Percentiles rank a stretch among this genome's conserved stretches.
Evolutionary conservation across 345 rosid genomes (phyloP).

Genomic region (Hevea brasiliensis): DNA sequence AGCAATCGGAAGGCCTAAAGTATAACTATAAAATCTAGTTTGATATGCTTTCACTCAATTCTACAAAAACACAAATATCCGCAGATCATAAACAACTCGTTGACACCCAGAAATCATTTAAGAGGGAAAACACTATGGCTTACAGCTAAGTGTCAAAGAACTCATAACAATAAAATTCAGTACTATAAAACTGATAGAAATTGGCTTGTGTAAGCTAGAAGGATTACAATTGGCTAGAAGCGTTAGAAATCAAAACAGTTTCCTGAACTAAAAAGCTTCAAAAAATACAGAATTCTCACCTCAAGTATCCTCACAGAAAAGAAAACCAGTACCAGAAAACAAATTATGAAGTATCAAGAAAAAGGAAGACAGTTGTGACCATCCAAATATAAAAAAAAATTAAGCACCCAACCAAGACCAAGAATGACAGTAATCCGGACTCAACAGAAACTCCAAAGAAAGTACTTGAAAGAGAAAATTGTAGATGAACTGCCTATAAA

Average conservation of each 20-base stretch:
- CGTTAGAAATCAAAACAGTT: no score
- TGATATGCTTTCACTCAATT: background rate
- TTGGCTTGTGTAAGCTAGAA: no score
- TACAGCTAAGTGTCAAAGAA: no score
- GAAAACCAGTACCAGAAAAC: background rate
- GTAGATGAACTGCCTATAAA: background rate
- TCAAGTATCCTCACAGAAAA: background rate
- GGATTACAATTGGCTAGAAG: no score
- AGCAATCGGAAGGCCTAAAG: background rate
- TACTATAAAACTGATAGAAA: background rate
- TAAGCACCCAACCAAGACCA: background rate
- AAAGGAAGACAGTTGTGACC: no score
- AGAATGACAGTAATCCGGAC: background rate
- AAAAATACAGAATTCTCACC: background rate
- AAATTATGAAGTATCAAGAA: background rate
- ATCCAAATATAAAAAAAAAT: no score
- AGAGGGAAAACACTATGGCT: no score
- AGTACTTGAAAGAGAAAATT: constrained; percentile 6
- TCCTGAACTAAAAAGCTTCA: background rate
- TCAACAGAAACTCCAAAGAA: background rate
- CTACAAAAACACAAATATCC: background rate
- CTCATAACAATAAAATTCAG: background rate
- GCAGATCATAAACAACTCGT: background rate
- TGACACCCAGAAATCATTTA: background rate
- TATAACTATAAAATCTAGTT: background rate